Conservation (phyloP, 768 basidiomycete genomes). For the Lactifluus pinguis region DNA sequence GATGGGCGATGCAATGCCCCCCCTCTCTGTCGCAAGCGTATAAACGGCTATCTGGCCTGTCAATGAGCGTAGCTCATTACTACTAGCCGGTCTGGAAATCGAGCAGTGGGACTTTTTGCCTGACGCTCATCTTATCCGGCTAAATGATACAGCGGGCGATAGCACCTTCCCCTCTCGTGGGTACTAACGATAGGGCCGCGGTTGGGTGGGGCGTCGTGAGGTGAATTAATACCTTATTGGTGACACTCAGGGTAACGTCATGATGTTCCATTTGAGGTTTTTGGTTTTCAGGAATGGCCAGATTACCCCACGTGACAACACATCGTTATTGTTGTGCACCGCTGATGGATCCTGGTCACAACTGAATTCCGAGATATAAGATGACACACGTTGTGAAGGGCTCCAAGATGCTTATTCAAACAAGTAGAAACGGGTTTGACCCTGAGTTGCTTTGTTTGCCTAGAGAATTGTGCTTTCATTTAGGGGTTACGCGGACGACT, state of each 20-base stretch:
- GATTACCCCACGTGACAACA: background rate
- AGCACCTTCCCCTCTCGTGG: background rate
- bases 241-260: background rate
- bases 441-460: too few species aligned
- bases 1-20: conserved; percentile 42
- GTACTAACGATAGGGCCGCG: background rate
- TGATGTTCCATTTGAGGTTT: background rate
- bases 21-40: background rate
- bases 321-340: background rate
- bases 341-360: too few species aligned
- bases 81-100: background rate
- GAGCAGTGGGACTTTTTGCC: too few species aligned
- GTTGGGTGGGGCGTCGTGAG: background rate
- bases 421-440: too few species aligned
- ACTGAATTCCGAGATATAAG: too few species aligned
- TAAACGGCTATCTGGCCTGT: background rate
- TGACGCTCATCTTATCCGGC: background rate
- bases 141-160: background rate
- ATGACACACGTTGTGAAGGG: too few species aligned
- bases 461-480: too few species aligned
- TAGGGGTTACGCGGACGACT: too few species aligned
- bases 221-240: background rate
- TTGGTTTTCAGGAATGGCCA: background rate
- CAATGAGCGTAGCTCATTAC: background rate
- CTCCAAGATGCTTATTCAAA: too few species aligned